These are phyloP conservation scores for Pholiota microspora DNA, from an alignment of 768 basidiomycete genomes.

Conservation along the genomic window DNA sequence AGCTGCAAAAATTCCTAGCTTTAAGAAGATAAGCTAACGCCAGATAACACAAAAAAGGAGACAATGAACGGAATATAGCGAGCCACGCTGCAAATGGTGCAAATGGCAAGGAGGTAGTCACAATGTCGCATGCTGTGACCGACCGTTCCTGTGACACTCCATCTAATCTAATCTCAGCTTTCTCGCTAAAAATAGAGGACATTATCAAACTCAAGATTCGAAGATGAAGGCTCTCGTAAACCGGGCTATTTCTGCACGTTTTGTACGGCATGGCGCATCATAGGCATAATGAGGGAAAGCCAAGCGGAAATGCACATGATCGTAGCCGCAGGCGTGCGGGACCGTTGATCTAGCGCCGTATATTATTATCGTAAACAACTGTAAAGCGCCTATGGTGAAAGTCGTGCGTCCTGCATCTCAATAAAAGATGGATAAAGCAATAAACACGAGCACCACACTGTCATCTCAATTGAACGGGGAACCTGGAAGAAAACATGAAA, in stretches of 20 bases:
- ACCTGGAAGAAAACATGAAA: not conserved
- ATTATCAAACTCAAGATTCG: not conserved
- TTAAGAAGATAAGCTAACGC: not conserved
- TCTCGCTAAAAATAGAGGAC: slow-evolving; percentile 7
- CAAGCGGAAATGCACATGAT: not conserved
- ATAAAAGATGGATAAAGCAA: too few species aligned
- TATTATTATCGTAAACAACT: too few species aligned
- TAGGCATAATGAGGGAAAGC: not conserved
- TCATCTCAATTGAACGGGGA: not conserved
- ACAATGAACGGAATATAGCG: not conserved
- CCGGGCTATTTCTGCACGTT: not conserved
- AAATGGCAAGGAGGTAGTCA: not conserved
- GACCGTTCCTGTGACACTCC: slow-evolving; percentile 7
- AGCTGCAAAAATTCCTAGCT: not conserved
- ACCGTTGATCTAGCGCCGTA: not conserved
- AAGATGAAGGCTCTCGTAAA: slow-evolving; percentile 9
- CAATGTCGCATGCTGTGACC: slow-evolving; percentile 8
- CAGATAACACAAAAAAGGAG: not conserved
- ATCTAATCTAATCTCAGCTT: slow-evolving; percentile 11
- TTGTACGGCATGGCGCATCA: slow-evolving; percentile 1
- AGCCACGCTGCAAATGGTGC: not conserved
- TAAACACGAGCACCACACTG: not conserved
- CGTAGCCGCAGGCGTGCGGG: not conserved
- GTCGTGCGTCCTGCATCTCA: too few species aligned
- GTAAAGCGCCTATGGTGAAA: too few species aligned